Evolutionary conservation across 1,139 yeast species (phyloP), one percentile per base, ranked within the genome.

Genomic region (Entelexis paramagnoliae): DNA sequence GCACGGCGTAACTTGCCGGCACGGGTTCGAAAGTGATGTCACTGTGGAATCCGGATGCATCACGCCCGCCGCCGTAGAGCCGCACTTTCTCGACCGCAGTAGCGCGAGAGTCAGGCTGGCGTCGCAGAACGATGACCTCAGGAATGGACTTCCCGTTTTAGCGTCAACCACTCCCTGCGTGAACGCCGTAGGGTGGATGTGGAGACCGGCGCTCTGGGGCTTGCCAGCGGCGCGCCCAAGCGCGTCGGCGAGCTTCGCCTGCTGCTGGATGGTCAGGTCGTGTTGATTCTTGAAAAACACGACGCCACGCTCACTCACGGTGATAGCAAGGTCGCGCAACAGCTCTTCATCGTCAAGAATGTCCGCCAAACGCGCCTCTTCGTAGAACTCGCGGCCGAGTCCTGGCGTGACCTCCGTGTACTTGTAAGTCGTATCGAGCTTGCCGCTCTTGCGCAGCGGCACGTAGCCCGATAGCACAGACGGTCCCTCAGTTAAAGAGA

Each of bases 381-480:
- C 50, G 34, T 48, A 48, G 50, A 57, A 61, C 47, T 60, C 64
- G 16, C 65, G 58, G 10, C 67, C 66, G 46, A 64, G 58, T 22
- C 55, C 54, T n/a, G 67, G 67, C 34, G 66, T 60, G 16, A 49
- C 51, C 20, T 63, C 66, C 16, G 54, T 52, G 50, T 45, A 61
- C 54, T 60, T 47, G 57, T 59, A 63, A 46, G 57, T 58, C 13
- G n/a, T 17, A 14, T 54, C 59, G 33, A 47, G 60, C 53, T 28
- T 53, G 48, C 53, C 57, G 28, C 53, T 52, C 45, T 28, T 41
- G 10, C 9, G n/a, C 35, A 41, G 45, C 35, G 56, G 62, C 38
- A 10, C 50, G 54, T 45, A 57, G 14, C 39, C 33, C 5, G 22
- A 20, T 13, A 57, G 48, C 5, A 51, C 55, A 4, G 61, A 57